Percentiles rank a stretch among this genome's conserved stretches.
phyloP scores from a whole-genome alignment of 129 eudicot species.

The Artemisia annua region DNA sequence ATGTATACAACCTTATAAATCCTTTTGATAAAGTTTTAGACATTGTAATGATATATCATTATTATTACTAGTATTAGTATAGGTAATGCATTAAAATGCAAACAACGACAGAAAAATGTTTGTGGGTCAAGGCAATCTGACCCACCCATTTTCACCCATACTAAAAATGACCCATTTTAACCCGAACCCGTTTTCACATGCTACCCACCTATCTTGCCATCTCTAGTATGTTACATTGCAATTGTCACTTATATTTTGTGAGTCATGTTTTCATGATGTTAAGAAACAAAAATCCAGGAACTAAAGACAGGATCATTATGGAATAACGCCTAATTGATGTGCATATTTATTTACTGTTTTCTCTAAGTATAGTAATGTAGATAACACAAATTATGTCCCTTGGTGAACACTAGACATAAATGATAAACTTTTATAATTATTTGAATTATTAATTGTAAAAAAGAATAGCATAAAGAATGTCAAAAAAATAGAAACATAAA shows the following conservation, averaged over 20 bases:
- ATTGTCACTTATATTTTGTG: slow-evolving; percentile 6
- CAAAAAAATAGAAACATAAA: neutral
- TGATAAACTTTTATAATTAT: slow-evolving; percentile 5
- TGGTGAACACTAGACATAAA: slow-evolving; percentile 3
- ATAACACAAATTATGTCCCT: neutral
- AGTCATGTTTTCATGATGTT: slow-evolving; percentile 12
- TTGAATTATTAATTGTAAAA: slow-evolving; percentile 2
- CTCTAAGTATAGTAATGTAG: neutral
- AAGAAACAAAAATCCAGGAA: slow-evolving; percentile 4
- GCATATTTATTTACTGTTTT: neutral
- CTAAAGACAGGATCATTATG: neutral
- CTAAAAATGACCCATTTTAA: neutral
- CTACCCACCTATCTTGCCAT: neutral
- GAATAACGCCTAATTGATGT: neutral
- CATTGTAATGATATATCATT: neutral
- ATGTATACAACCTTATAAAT: neutral
- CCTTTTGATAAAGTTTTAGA: neutral
- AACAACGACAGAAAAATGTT: neutral
- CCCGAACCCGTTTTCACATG: neutral
- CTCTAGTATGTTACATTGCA: neutral
- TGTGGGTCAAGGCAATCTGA: neutral
- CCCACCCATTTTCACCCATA: neutral
- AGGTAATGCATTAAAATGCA: neutral
- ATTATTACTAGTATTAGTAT: neutral
- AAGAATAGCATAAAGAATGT: slow-evolving; percentile 5